Conservation (phyloP, 1,284 basidiomycete genomes). For the Tilletia setariae region DNA sequence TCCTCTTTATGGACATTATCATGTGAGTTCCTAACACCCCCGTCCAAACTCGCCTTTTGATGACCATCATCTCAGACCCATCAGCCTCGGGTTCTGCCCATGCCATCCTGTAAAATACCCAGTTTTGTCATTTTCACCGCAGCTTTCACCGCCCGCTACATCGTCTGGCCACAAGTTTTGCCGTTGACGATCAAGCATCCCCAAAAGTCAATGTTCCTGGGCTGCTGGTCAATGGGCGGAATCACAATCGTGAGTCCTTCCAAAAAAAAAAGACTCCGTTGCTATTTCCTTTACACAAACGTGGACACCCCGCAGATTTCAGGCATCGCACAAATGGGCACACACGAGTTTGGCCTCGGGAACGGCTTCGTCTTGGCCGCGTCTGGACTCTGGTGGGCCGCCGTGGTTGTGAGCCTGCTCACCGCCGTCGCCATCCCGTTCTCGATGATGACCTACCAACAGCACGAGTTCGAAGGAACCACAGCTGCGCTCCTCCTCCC, state of each 20-base stretch:
- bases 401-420: slow-evolving; percentile 26
- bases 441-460: slow-evolving; percentile 44
- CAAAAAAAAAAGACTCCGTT: no score
- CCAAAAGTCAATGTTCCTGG: slow-evolving; percentile 18
- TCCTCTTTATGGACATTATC: slow-evolving; percentile 29
- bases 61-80: neutral
- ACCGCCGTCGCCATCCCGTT: slow-evolving; percentile 38
- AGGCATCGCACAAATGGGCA: slow-evolving; percentile 36
- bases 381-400: slow-evolving; percentile 35
- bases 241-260: no score
- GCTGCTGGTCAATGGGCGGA: slow-evolving; percentile 19
- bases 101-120: slow-evolving; percentile 1
- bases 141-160: slow-evolving; percentile 34
- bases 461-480: slow-evolving; percentile 39
- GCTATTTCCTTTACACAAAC: no score
- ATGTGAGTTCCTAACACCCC: slow-evolving; percentile 17
- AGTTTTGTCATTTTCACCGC: slow-evolving; percentile 35
- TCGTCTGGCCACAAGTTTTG: slow-evolving; percentile 41
- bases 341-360: slow-evolving; percentile 31
- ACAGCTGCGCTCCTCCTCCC: slow-evolving; percentile 41
- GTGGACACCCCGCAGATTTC: no score
- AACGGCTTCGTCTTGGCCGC: slow-evolving; percentile 31
- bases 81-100: no score
- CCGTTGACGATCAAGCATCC: slow-evolving; percentile 41
- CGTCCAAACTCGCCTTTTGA: neutral